Base-by-base conservation (phyloP, 345 rosid species). In the Rhizophora mangle region DNA sequence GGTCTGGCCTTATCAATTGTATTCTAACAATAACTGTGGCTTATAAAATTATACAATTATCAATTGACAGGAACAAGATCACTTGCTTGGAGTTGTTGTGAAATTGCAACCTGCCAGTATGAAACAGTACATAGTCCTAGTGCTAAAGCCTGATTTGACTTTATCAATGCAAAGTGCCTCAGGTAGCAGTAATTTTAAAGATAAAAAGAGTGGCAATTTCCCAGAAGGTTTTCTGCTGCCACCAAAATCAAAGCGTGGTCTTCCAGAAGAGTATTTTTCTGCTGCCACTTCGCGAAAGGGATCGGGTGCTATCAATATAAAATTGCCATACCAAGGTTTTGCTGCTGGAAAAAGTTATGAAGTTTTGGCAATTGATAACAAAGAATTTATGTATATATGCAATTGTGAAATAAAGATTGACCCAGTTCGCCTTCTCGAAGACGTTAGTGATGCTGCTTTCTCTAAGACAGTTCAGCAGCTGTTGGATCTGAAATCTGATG, bases 381-480 rank as follows among this genome's bases (percentile, higher is more conserved):
- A 68, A 67, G 97, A 88, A 68, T 78, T 94, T 69, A 68, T 81
- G 67, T 81, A 86, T 82, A 88, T 94, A 72, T 94, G 97, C 79
- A 18, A 47, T 39, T 5, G 79, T 64, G 81, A 78, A 80, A 83
- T 92, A 75, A 80, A 80, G 74, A 80, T 94, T 63, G 91, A 88
- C 69, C 89, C 46, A 52, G 86, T 30, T 63, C 71, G 88, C 74
- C 89, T 94, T 77, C 97, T 94, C 60, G 96, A 94, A 79, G 80
- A 83, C 60, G 78, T 69, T 74, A 89, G 81, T 80, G 70, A 69
- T 65, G 54, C 68, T 64, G 95, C 96, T 67, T 94, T 88, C 84
- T 89, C 98, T 69, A 81, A 80, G 62, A 84, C 96, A n/a, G 96
- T 89, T 81, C 99, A 89, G 76, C 85, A 82, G 82, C 88, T 94